Conservation (phyloP, 371 early-diverging fungal genomes). For the Blastocladiella emersonii region DNA sequence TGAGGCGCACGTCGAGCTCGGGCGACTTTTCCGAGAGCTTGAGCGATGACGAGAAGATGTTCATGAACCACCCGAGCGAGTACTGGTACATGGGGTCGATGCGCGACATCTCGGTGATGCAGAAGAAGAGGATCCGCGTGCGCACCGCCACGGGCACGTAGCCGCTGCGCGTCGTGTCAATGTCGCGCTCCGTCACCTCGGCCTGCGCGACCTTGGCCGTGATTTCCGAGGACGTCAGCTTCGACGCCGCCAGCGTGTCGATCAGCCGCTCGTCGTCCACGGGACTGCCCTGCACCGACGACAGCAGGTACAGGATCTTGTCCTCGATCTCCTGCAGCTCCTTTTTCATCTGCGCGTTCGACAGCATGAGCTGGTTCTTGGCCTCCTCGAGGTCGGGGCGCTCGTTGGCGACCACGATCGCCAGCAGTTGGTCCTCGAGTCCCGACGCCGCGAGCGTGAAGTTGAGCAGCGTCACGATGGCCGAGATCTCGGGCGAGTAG, state of each 20-base stretch:
- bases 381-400: slow-evolving; percentile 44
- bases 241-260: slow-evolving; percentile 42
- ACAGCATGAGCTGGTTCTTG: slow-evolving; percentile 34
- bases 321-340: slow-evolving; percentile 48
- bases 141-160: slow-evolving; percentile 38
- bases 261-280: slow-evolving; percentile 48
- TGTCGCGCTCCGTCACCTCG: slow-evolving; percentile 40
- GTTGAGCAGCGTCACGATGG: slow-evolving; percentile 39
- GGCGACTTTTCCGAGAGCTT: slow-evolving; percentile 34
- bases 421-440: slow-evolving; percentile 42
- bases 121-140: slow-evolving; percentile 42
- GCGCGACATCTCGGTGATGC: slow-evolving; percentile 40
- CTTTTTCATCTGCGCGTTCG: slow-evolving; percentile 42
- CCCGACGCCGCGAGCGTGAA: slow-evolving; percentile 42
- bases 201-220: slow-evolving; percentile 36
- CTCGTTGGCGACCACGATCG: slow-evolving; percentile 42
- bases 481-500: slow-evolving; percentile 40
- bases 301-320: slow-evolving; percentile 40
- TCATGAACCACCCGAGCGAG: slow-evolving; percentile 44
- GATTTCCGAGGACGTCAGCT: slow-evolving; percentile 43
- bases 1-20: slow-evolving; percentile 27
- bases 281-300: slow-evolving; percentile 44
- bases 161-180: slow-evolving; percentile 35
- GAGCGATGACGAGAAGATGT: slow-evolving; percentile 35
- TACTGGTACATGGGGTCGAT: slow-evolving; percentile 51